These are phyloP conservation scores for Nitzschia inconspicua DNA, from an alignment of 108 stramenopile species.

Conservation along the genomic window DNA sequence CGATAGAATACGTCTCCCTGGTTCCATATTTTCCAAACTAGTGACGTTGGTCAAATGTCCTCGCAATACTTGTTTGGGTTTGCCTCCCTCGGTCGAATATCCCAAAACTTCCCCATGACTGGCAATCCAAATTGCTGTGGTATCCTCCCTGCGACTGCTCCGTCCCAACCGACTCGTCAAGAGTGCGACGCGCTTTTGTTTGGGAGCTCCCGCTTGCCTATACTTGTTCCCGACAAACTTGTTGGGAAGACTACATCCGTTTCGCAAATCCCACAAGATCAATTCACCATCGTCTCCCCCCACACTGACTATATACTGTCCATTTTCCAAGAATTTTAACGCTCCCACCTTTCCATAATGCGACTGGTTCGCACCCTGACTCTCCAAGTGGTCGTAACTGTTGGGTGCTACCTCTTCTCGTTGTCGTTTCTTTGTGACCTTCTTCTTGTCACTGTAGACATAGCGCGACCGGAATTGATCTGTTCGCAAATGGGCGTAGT, in stretches of 20 bases:
- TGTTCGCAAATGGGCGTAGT: constrained; percentile 32
- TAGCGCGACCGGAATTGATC: constrained; percentile 17
- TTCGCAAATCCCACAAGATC: constrained; percentile 67
- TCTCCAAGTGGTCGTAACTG: constrained; percentile 24
- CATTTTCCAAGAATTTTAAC: constrained; percentile 52
- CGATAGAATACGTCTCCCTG: constrained; percentile 39
- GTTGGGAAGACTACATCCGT: constrained; percentile 23
- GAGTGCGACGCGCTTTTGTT: constrained; percentile 21
- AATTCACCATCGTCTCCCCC: constrained; percentile 49
- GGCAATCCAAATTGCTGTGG: constrained; percentile 36
- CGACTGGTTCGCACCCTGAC: constrained; percentile 24
- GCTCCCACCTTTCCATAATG: constrained; percentile 41
- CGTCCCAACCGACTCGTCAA: constrained; percentile 1
- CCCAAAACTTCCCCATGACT: constrained; percentile 31
- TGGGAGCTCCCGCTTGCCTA: constrained; percentile 6
- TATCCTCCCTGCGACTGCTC: too few species aligned
- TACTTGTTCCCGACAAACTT: constrained; percentile 35
- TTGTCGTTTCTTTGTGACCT: neutral
- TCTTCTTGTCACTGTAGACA: neutral
- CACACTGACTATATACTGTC: constrained; percentile 53
- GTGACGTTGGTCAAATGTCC: constrained; percentile 64
- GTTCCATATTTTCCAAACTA: constrained; percentile 29
- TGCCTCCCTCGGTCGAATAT: constrained; percentile 52
- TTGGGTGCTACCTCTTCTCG: constrained; percentile 23
- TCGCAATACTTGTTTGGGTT: constrained; percentile 38